Evolutionary conservation across 768 basidiomycete genomes (phyloP).

Genomic region (Neoboletus magnificus): DNA sequence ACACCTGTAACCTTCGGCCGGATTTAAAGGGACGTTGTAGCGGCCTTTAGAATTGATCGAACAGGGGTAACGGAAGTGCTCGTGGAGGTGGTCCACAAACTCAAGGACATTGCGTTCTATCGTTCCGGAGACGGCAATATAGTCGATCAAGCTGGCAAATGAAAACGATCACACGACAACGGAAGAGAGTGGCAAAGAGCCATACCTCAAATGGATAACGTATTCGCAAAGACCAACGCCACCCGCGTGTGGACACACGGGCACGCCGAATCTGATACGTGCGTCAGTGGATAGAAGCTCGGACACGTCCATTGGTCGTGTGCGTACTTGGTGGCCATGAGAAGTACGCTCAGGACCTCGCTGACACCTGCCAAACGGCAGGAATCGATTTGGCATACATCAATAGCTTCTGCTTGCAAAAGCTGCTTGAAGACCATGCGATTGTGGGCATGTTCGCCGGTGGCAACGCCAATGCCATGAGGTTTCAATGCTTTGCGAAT

Average conservation of each 20-base stretch:
- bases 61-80: constrained; percentile 87
- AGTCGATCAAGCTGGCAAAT: constrained; percentile 75
- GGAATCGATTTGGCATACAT: constrained; percentile 93
- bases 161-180: constrained; percentile 6
- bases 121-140: constrained; percentile 83
- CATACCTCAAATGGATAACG: constrained; percentile 77
- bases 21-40: constrained; percentile 80
- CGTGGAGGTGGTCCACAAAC: constrained; percentile 88
- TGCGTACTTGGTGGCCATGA: constrained; percentile 87
- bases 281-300: neutral
- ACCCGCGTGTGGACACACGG: constrained; percentile 93
- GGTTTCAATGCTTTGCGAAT: constrained; percentile 81
- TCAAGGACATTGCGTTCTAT: constrained; percentile 96
- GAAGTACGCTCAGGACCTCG: constrained; percentile 87
- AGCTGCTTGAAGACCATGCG: constrained; percentile 97
- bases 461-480: constrained; percentile 88
- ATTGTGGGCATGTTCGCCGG: constrained; percentile 96
- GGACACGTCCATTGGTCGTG: neutral
- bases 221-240: constrained; percentile 96
- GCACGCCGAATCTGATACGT: constrained; percentile 70
- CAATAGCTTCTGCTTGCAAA: constrained; percentile 87
- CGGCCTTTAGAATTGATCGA: constrained; percentile 82
- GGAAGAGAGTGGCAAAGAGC: neutral
- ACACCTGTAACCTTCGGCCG: constrained; percentile 67
- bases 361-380: constrained; percentile 92